Conservation (phyloP, 2,329 filamentous ascomycete genomes). For the Thelonectria rubi region DNA sequence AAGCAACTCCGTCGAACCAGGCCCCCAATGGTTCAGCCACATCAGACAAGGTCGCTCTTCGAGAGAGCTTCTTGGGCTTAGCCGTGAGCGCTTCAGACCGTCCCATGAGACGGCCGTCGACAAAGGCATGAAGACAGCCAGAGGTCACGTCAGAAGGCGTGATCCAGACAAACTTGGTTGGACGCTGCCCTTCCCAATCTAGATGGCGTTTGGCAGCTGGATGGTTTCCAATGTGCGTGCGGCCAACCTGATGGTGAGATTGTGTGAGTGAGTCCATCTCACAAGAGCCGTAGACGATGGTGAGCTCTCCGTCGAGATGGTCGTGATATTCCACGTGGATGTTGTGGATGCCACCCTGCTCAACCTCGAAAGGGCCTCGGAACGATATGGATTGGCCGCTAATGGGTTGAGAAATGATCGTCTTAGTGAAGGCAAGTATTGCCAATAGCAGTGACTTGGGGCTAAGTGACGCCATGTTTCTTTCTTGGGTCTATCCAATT, state of each 20-base stretch:
- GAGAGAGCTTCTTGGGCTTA: constrained; percentile 34
- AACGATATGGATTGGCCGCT: constrained; percentile 16
- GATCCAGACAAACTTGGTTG: constrained; percentile 38
- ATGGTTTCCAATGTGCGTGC: constrained; percentile 18
- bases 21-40: constrained; percentile 54
- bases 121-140: constrained; percentile 54
- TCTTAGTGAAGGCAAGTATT: constrained; percentile 1
- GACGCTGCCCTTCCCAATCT: constrained; percentile 16
- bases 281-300: constrained; percentile 40
- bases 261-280: constrained; percentile 20
- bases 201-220: constrained; percentile 26
- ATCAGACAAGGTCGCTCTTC: constrained; percentile 72
- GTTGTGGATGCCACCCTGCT: constrained; percentile 23
- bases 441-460: constrained; percentile 1
- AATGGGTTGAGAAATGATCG: constrained; percentile 3
- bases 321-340: constrained; percentile 30
- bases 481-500: no score
- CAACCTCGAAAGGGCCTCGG: constrained; percentile 14
- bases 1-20: constrained; percentile 42
- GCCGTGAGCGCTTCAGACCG: constrained; percentile 50
- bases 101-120: constrained; percentile 46
- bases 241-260: constrained; percentile 33
- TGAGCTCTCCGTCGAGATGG: constrained; percentile 29
- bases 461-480: constrained; percentile 1
- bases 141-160: constrained; percentile 34